Percentiles rank a stretch among this genome's conserved stretches.
phyloP scores from a whole-genome alignment of 768 basidiomycete genomes.

The Glaciozyma antarctica region DNA sequence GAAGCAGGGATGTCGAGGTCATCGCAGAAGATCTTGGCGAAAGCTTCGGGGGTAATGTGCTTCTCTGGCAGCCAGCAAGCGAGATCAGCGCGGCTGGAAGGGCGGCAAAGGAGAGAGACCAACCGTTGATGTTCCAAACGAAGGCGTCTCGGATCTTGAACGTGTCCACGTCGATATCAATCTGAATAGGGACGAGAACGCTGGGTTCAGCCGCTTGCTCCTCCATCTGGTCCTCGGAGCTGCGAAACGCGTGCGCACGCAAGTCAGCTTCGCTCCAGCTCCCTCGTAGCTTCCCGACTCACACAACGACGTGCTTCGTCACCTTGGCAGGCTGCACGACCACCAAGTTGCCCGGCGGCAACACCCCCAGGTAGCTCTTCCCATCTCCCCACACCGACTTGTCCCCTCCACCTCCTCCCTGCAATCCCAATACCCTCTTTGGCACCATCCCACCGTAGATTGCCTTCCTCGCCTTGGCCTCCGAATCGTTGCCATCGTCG shows the following conservation, averaged over 20 bases:
- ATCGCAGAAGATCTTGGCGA: constrained; percentile 75
- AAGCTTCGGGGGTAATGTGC: constrained; percentile 72
- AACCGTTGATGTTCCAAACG: constrained; percentile 80
- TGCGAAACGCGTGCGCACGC: constrained; percentile 6
- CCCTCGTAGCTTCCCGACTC: constrained; percentile 39
- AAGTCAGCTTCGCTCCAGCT: not conserved
- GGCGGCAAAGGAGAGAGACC: not conserved
- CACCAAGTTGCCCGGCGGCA: constrained; percentile 72
- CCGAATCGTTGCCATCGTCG: constrained; percentile 58
- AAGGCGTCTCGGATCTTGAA: constrained; percentile 90
- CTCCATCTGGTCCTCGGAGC: constrained; percentile 57
- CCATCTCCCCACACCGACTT: constrained; percentile 45
- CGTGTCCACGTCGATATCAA: constrained; percentile 87
- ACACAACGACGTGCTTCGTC: constrained; percentile 67
- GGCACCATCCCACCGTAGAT: constrained; percentile 44
- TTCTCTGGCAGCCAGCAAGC: constrained; percentile 43
- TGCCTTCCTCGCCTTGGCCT: constrained; percentile 72
- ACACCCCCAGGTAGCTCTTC: constrained; percentile 79
- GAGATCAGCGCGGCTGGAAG: no score
- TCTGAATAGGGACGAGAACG: constrained; percentile 76
- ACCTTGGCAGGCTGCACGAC: constrained; percentile 50
- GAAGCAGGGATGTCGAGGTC: constrained; percentile 71
- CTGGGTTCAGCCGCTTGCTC: constrained; percentile 51
- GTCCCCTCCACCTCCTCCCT: constrained; percentile 51
- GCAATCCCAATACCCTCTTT: constrained; percentile 40